Evolutionary conservation across 768 basidiomycete species (phyloP), one percentile per base, ranked within the genome.

Genomic region (Suillus ampliporus): DNA sequence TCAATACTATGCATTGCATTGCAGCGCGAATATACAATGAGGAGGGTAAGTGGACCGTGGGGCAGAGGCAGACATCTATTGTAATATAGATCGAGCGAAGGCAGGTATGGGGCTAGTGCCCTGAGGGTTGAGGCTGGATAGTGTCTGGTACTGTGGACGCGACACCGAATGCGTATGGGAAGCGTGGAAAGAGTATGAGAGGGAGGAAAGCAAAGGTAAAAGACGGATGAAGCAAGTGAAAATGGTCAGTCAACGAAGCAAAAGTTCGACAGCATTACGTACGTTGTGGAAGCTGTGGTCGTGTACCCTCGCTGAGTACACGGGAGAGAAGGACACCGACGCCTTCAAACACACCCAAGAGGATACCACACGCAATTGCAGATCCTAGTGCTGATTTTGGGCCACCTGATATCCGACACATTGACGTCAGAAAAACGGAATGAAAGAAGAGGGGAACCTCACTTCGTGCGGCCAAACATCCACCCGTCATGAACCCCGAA

Each of bases 401-500:
- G 19, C 97, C 97, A 81, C 94, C 97, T 98, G 69, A 14, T 19
- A 28, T 40, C 23, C 11, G 6, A 41, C 2, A 35, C 34, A 19
- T 23, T 14, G 11, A 7, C 23, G 21, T 28, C 31, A 46, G 6
- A 17, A 23, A 63, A 2, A 43, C 9, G 44, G 51, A 28, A 35
- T 6, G 35, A 13, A 26, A 14, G 48, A 28, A 6, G 13, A 31
- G 11, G 31, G 35, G 10, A 23, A 35, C 89, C 93, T 78, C 76
- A 97, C 97, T 94, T 80, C 97, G 86, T 65, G 92, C 86, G 62
- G 97, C 97, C 59, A 98, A 79, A 76, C 93, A 96, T 60, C 97
- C 97, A 77, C 97, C 97, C 11, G 97, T 99, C 89, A 97, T 86
- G 80, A 99, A 99, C 50, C 97, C 97, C 28, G 95, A 95, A 57